Evolutionary conservation across 108 stramenopile genomes (phyloP).

Genomic region (Nannochloropsis salina): DNA sequence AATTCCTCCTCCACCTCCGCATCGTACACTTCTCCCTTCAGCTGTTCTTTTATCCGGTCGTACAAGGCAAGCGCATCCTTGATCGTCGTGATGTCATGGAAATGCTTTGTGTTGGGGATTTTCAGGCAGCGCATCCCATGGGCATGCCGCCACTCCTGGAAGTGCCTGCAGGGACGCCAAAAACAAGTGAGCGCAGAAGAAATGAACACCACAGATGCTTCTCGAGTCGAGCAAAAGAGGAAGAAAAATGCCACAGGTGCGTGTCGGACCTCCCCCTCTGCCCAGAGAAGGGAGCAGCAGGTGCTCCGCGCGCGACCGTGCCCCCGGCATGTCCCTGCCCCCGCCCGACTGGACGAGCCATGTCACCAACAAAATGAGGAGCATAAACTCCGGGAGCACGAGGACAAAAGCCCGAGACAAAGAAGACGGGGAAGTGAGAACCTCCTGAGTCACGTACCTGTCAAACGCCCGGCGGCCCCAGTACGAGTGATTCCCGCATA

Average conservation of each 20-base stretch:
- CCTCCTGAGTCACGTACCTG: neutral
- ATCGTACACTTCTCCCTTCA: slow-evolving; percentile 71
- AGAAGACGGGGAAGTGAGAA: neutral
- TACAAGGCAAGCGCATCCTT: slow-evolving; percentile 90
- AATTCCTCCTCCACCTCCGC: slow-evolving; percentile 84
- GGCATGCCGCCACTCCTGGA: slow-evolving; percentile 90
- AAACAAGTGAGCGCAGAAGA: neutral
- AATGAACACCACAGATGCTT: neutral
- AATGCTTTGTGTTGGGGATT: slow-evolving; percentile 98
- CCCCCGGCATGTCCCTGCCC: too few species aligned
- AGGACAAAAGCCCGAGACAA: neutral
- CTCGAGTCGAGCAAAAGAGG: too few species aligned
- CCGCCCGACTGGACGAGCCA: too few species aligned
- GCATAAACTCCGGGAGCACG: too few species aligned
- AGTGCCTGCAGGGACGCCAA: slow-evolving; percentile 84
- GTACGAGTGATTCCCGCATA: slow-evolving; percentile 94
- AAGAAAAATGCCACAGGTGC: too few species aligned
- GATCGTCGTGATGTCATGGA: slow-evolving; percentile 94
- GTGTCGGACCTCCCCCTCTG: too few species aligned
- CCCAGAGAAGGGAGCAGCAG: too few species aligned
- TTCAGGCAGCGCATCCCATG: slow-evolving; percentile 94
- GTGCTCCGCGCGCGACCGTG: too few species aligned
- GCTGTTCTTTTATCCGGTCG: slow-evolving; percentile 65
- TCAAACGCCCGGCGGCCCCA: slow-evolving; percentile 61
- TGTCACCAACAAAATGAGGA: too few species aligned